These are phyloP conservation scores for Rubus parviflorus DNA, from an alignment of 306 rosid genomes.

Conservation along the genomic window DNA sequence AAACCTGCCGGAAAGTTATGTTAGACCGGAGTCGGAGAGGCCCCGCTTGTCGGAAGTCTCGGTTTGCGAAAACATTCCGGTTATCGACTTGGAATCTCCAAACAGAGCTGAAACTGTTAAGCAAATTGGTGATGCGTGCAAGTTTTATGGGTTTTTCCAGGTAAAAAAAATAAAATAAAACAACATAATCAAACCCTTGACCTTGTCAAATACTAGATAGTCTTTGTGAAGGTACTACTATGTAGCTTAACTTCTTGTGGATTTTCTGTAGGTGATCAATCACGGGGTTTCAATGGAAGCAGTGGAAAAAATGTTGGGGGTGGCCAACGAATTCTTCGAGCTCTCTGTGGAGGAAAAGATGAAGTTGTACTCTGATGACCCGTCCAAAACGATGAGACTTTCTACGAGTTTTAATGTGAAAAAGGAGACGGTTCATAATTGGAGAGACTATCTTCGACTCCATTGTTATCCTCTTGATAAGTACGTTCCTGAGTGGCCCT, in stretches of 20 bases:
- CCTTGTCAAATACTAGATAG: neutral
- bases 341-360: conserved; percentile 79
- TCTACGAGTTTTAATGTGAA: conserved; percentile 80
- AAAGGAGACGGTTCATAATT: conserved; percentile 72
- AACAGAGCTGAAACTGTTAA: conserved; percentile 34
- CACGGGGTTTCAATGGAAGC: conserved; percentile 64
- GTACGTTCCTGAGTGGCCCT: conserved; percentile 78
- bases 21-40: conserved; percentile 82
- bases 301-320: conserved; percentile 45
- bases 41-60: conserved; percentile 66
- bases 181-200: neutral
- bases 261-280: conserved; percentile 52
- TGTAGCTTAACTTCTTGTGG: neutral
- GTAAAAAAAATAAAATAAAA: conserved; percentile 20
- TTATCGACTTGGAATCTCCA: conserved; percentile 56
- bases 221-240: neutral
- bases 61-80: conserved; percentile 58
- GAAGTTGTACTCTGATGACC: conserved; percentile 87
- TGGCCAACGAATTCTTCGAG: conserved; percentile 62
- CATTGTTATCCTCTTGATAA: conserved; percentile 80
- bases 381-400: conserved; percentile 70
- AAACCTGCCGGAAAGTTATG: conserved; percentile 63
- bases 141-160: conserved; percentile 75
- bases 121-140: conserved; percentile 69
- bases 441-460: conserved; percentile 94